phyloP scores from a whole-genome alignment of 2,329 filamentous ascomycete genomes.

The Dactylonectria estremocensis region DNA sequence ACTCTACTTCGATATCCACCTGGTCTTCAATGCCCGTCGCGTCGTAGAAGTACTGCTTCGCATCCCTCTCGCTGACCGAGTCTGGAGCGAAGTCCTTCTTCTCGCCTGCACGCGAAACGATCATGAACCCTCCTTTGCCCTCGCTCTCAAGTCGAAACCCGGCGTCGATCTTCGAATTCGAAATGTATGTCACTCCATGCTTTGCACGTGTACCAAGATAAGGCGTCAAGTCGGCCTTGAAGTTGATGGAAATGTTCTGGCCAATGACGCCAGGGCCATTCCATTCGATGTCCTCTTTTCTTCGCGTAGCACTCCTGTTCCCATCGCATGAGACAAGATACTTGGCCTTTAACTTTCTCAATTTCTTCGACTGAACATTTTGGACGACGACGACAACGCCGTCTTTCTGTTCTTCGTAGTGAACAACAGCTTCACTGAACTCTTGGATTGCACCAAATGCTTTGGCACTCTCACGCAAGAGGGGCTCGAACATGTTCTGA shows the following conservation, averaged over 20 bases:
- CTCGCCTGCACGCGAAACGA: not conserved
- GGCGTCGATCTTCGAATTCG: not conserved
- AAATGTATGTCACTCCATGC: not conserved
- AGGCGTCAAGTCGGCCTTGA: conserved; percentile 4
- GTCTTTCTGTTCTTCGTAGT: conserved; percentile 8
- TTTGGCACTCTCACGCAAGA: conserved; percentile 7
- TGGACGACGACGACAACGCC: conserved; percentile 15
- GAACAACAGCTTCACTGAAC: not conserved
- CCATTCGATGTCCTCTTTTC: conserved; percentile 1
- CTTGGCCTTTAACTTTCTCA: conserved; percentile 24
- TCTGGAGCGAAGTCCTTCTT: not conserved
- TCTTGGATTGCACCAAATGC: not conserved
- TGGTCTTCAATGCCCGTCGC: not conserved
- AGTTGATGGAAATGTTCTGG: conserved; percentile 10
- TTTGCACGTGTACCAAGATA: conserved; percentile 2
- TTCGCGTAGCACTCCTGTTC: conserved; percentile 14
- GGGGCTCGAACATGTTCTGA: conserved; percentile 24
- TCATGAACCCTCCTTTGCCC: not conserved
- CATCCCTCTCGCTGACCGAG: not conserved
- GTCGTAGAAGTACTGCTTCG: not conserved
- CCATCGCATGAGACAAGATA: conserved; percentile 21
- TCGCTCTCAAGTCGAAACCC: not conserved
- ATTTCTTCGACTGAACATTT: conserved; percentile 11
- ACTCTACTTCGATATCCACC: not conserved
- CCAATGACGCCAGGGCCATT: not conserved